phyloP scores from a whole-genome alignment of 352 stramenopile genomes.

The Thalassiosira livingstoniorum region DNA sequence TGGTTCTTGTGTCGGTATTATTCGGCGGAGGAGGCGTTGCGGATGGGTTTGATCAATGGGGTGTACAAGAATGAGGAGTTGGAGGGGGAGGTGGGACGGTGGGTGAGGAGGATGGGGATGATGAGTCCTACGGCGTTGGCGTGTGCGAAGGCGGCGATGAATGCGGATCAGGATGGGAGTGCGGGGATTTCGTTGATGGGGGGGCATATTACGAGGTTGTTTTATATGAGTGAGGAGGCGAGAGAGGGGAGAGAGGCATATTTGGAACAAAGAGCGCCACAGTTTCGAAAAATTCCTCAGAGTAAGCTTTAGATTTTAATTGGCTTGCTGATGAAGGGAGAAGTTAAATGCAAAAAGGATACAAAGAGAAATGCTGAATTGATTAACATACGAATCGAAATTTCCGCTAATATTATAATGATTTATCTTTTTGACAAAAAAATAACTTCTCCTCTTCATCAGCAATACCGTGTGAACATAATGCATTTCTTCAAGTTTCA shows the following conservation, averaged over 20 bases:
- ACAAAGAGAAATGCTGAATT: too few relatives aligned
- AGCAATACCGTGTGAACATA: too few relatives aligned
- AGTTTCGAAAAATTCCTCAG: constrained; percentile 85
- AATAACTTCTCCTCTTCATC: too few relatives aligned
- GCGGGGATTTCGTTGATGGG: constrained; percentile 86
- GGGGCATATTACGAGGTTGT: constrained; percentile 87
- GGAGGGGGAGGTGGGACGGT: constrained; percentile 82
- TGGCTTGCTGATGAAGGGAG: too few relatives aligned
- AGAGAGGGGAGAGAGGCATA: constrained; percentile 88
- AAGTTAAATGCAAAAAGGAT: too few relatives aligned
- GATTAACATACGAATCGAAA: too few relatives aligned
- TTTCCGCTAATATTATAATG: too few relatives aligned
- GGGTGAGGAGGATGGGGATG: constrained; percentile 85
- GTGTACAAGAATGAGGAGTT: constrained; percentile 67
- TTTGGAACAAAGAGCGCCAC: constrained; percentile 81
- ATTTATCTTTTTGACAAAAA: too few relatives aligned
- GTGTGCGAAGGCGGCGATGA: constrained; percentile 86
- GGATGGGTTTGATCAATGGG: constrained; percentile 87
- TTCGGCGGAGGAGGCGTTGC: constrained; percentile 80
- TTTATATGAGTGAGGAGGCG: constrained; percentile 87
- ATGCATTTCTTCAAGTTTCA: too few relatives aligned
- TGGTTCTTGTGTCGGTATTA: constrained; percentile 88
- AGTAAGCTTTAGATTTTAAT: constrained; percentile 57
- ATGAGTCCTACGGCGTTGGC: constrained; percentile 87
- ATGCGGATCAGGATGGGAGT: constrained; percentile 87